Base-by-base conservation (phyloP, 208 protist species). In the Crithidia acanthocephali region DNA sequence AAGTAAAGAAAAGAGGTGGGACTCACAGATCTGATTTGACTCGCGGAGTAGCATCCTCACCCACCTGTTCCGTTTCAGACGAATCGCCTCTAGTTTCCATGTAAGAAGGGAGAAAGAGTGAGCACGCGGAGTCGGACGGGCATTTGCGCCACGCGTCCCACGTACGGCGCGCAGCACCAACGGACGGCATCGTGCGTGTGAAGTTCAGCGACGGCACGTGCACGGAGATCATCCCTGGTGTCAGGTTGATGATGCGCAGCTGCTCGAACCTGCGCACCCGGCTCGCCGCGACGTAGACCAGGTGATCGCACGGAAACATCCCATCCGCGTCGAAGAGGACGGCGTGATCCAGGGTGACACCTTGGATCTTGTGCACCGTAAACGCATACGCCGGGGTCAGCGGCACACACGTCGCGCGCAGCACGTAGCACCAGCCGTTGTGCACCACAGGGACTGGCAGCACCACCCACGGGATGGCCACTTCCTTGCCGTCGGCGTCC, bases 361-460 rank as follows among this genome's bases (percentile, higher is more conserved):
- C 93, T 70, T 97, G 93, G 4, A 91, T 76, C 61, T 96, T 96
- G 81, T 97, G 93, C 32, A 97, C 91, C 0, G 93, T 97, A 51
- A 96, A 97, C 2, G 93, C 93, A 70, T 96, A 97, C 0, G 90
- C 93, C 0, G 87, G 93, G 0, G 72, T 85, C 28, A 97, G 80
- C 2, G 93, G 93, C 61, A 97, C 82, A 44, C 77, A 85, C 20
- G 81, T 68, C 1, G 87, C 78, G 22, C 80, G 76, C 2, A 78
- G 57, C 6, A 33, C 30, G 53, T 84, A 87, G 63, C 86, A 88
- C 28, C 76, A 85, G 30, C 72, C 64, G 8, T 76, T 42, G 42
- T 47, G 47, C 48, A 68, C 51, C 27, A 81, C 55, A 25, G 69
- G 52, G 0, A 87, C 50, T 5, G 82, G 70, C 35, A 92, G 23